Evolutionary conservation across 2,329 filamentous ascomycete genomes (phyloP), one percentile per base, ranked within the genome.

Genomic region (Pyrenochaeta sp.): DNA sequence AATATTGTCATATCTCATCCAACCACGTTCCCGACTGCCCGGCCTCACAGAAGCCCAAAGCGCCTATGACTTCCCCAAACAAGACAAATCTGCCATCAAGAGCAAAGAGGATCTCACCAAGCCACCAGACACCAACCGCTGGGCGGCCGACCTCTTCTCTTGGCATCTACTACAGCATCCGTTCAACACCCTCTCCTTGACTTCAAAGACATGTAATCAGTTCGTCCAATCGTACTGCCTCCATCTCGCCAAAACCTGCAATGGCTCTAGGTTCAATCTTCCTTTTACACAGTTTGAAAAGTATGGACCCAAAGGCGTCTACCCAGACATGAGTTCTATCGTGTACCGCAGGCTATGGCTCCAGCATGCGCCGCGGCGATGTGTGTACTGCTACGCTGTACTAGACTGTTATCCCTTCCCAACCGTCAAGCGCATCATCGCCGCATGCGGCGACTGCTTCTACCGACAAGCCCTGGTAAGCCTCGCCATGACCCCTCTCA

Each of bases 341-440:
- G 57, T 68, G 8, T 67, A 67, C 37, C 52, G 64, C 5, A 35
- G 63, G 4, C 45, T 68, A 9, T 68, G 63, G 62, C 58, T 68
- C 14, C 62, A 68, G 37, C 55, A 51, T 36, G 63, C 64, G 6
- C 58, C 64, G 6, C 46, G 64, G 6, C 34, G 22, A 14, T 68
- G 65, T 29, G 51, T 67, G 6, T 68, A 60, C 45, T 68, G 65
- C 36, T 46, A 46, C 17, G 44, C 36, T 3, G 44, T 44, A 2
- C 26, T 67, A 15, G 60, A 63, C 38, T 37, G 35, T 19, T 68
- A 68, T 29, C 63, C 65, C 0, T 63, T 65, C 29, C 21, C 38
- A 1, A 19, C 40, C 4, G 44, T 55, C 13, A 53, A 55, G 31
- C 43, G 56, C 4, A 30, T 63, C 14, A 27, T 67, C 3, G 49